phyloP scores from a whole-genome alignment of 441 rosid genomes.

The Euphorbia celastroides region DNA sequence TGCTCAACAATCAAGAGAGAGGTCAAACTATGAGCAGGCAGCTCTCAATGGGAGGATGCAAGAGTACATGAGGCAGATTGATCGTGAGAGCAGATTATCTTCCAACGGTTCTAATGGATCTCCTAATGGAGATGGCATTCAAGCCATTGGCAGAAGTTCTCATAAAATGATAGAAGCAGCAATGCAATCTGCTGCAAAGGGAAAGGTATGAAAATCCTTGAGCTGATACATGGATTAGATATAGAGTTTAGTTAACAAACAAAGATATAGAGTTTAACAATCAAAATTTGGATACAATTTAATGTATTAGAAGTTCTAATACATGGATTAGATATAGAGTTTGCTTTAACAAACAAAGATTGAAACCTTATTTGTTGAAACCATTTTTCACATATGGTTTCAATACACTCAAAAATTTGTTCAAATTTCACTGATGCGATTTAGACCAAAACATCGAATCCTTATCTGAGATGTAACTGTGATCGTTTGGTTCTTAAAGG shows the following conservation, averaged over 20 bases:
- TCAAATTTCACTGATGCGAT: background rate
- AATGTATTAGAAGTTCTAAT: no score
- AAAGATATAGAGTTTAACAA: no score
- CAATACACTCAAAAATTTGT: background rate
- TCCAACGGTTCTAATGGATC: slow-evolving; percentile 92
- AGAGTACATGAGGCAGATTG: slow-evolving; percentile 94
- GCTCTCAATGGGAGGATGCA: slow-evolving; percentile 96
- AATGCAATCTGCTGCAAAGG: slow-evolving; percentile 99
- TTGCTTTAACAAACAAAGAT: background rate
- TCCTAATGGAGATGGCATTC: slow-evolving; percentile 97
- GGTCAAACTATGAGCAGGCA: slow-evolving; percentile 96
- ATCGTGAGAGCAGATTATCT: slow-evolving; percentile 84
- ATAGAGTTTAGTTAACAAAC: background rate
- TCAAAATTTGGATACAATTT: no score
- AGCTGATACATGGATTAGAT: background rate
- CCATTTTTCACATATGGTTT: background rate
- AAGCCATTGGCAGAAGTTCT: slow-evolving; percentile 98
- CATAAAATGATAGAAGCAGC: slow-evolving; percentile 99
- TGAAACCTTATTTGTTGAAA: background rate
- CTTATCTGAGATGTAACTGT: background rate
- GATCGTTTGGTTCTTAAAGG: slow-evolving; percentile 17
- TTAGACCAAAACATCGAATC: background rate
- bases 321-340: background rate
- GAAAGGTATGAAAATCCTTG: slow-evolving; percentile 58
- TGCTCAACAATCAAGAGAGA: slow-evolving; percentile 94